Conservation (phyloP, 192 early-diverging fungal species). For the Coemansia sp. region DNA sequence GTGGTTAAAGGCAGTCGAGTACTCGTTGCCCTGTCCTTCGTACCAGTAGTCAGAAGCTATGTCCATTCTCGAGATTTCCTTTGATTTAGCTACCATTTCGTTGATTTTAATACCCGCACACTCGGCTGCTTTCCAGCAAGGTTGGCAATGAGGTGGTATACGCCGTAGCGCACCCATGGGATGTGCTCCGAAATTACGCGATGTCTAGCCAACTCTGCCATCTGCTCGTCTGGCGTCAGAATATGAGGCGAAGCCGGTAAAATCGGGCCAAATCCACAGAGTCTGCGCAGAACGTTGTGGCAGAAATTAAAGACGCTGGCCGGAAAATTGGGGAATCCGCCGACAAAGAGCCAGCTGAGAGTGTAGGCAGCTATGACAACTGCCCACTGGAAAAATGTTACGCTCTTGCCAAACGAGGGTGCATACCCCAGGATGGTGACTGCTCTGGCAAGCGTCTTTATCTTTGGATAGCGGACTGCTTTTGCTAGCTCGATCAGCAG, state of each 20-base stretch:
- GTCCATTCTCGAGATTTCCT: neutral
- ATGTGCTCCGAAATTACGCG: constrained; percentile 13
- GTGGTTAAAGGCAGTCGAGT: constrained; percentile 2
- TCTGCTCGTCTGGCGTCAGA: constrained; percentile 12
- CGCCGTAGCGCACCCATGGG: constrained; percentile 23
- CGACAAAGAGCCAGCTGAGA: neutral
- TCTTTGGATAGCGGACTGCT: constrained; percentile 17
- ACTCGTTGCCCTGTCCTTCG: constrained; percentile 1
- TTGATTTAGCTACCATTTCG: neutral
- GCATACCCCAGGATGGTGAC: constrained; percentile 14
- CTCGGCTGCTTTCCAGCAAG: constrained; percentile 14
- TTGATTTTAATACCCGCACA: constrained; percentile 2
- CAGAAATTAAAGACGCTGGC: neutral
- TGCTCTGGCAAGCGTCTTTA: neutral
- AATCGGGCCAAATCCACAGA: neutral
- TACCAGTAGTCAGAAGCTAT: no score
- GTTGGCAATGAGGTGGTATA: constrained; percentile 20
- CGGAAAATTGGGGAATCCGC: neutral
- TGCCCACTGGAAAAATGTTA: constrained; percentile 29
- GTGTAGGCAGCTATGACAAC: neutral
- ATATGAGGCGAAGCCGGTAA: neutral
- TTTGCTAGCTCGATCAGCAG: constrained; percentile 16
- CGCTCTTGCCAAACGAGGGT: constrained; percentile 14
- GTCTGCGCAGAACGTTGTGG: no score
- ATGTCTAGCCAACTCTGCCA: constrained; percentile 27